phyloP scores from a whole-genome alignment of 176 grass and related monocot species.

The Hordeum marinum region DNA sequence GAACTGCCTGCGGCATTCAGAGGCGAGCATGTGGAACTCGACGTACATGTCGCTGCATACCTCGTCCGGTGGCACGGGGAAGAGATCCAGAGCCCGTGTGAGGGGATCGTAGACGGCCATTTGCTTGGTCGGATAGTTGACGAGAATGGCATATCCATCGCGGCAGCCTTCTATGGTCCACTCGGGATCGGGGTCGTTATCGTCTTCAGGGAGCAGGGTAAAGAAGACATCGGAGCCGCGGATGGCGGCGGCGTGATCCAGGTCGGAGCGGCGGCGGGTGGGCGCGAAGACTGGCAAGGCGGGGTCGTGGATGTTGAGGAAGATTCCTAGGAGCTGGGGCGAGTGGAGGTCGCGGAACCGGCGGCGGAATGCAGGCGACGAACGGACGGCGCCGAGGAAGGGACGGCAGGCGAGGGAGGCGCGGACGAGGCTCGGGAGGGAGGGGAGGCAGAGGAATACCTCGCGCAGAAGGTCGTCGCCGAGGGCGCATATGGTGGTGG shows the following conservation, averaged over 20 bases:
- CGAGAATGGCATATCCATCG: not conserved
- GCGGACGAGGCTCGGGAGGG: constrained; percentile 1
- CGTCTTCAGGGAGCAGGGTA: not conserved
- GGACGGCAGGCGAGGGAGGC: not conserved
- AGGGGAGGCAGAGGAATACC: not conserved
- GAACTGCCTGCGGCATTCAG: not conserved
- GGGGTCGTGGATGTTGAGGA: not conserved
- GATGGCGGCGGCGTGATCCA: not conserved
- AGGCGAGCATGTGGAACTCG: not conserved
- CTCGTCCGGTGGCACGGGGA: not conserved
- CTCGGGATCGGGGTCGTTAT: not conserved
- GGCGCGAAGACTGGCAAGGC: not conserved
- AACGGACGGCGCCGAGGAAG: not conserved
- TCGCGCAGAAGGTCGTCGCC: not conserved
- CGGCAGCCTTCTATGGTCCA: not conserved
- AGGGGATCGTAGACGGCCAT: not conserved
- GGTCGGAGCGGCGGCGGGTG: not conserved
- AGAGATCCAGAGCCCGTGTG: not conserved
- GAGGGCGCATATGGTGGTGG: not conserved
- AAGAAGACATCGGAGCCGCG: not conserved
- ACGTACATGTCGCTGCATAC: not conserved
- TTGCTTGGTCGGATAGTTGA: not conserved
- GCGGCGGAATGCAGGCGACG: not conserved
- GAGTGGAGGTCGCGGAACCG: not conserved
- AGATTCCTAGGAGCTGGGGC: not conserved